Evolutionary conservation across 2,329 filamentous ascomycete species (phyloP).

Genomic region (Diplodia corticola): DNA sequence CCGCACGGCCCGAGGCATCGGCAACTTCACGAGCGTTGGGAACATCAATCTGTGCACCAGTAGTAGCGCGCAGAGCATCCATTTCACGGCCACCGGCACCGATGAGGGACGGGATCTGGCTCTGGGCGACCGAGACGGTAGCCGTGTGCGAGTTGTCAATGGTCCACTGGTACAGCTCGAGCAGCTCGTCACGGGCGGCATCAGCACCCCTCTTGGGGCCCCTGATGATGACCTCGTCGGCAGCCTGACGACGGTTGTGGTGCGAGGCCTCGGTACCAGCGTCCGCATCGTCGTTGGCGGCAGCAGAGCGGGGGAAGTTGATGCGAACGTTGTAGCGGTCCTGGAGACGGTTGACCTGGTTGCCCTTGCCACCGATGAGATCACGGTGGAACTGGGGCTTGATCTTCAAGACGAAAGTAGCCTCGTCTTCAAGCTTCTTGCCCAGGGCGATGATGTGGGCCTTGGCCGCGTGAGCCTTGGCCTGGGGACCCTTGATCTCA

Average conservation of each 20-base stretch:
- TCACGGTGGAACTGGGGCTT: slow-evolving; percentile 93
- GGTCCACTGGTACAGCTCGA: slow-evolving; percentile 83
- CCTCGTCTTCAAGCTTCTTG: slow-evolving; percentile 87
- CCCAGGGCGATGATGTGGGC: slow-evolving; percentile 76
- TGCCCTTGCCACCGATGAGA: slow-evolving; percentile 84
- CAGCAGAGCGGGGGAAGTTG: slow-evolving; percentile 78
- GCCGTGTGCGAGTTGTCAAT: slow-evolving; percentile 82
- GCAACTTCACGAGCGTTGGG: slow-evolving; percentile 73
- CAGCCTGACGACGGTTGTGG: slow-evolving; percentile 67
- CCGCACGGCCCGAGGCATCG: slow-evolving; percentile 67
- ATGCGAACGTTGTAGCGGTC: slow-evolving; percentile 91
- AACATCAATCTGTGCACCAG: slow-evolving; percentile 88
- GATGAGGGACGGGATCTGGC: slow-evolving; percentile 90
- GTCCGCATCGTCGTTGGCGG: slow-evolving; percentile 70
- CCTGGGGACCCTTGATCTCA: slow-evolving; percentile 91
- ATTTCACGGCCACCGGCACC: slow-evolving; percentile 87
- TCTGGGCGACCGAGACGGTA: slow-evolving; percentile 82
- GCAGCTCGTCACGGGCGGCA: slow-evolving; percentile 85
- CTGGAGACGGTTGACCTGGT: slow-evolving; percentile 88
- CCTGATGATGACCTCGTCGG: slow-evolving; percentile 87
- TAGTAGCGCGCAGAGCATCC: slow-evolving; percentile 81
- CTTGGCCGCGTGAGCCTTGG: slow-evolving; percentile 86
- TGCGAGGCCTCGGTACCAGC: slow-evolving; percentile 55
- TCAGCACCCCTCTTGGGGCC: slow-evolving; percentile 93
- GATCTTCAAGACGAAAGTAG: slow-evolving; percentile 82